Evolutionary conservation across 495 filamentous ascomycete genomes (phyloP).

Genomic region (Aspergillus panamensis): DNA sequence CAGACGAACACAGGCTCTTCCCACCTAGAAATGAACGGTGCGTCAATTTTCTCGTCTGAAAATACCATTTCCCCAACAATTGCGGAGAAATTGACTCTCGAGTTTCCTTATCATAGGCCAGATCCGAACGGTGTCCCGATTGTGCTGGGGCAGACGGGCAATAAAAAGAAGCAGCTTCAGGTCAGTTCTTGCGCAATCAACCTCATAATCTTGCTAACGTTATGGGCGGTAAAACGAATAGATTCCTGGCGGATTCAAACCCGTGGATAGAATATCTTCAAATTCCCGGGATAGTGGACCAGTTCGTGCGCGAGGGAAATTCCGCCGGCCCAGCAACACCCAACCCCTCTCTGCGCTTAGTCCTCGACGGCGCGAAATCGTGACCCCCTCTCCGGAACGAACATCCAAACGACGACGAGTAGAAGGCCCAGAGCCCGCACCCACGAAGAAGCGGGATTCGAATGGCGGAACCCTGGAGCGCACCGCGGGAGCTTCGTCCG

Average conservation of each 20-base stretch:
- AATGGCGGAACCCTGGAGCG: slow-evolving; percentile 16
- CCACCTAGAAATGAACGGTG: slow-evolving; percentile 11
- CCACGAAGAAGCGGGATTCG: slow-evolving; percentile 5
- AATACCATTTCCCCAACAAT: not conserved
- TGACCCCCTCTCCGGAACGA: slow-evolving; percentile 21
- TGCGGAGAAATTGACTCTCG: not conserved
- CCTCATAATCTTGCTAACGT: slow-evolving; percentile 1
- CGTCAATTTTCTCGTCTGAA: not conserved
- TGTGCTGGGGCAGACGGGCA: slow-evolving; percentile 19
- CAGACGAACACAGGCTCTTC: slow-evolving; percentile 26
- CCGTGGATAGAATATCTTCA: slow-evolving; percentile 30
- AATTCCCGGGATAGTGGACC: slow-evolving; percentile 38
- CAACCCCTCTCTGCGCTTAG: not conserved
- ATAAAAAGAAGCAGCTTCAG: slow-evolving; percentile 13
- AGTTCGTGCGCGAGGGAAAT: slow-evolving; percentile 32
- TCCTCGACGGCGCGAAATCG: slow-evolving; percentile 10
- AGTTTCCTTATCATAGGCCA: slow-evolving; percentile 11
- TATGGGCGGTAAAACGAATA: slow-evolving; percentile 4
- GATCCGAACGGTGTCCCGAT: slow-evolving; percentile 22
- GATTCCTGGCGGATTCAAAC: slow-evolving; percentile 21
- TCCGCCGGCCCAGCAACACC: not conserved
- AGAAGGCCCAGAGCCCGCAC: slow-evolving; percentile 9
- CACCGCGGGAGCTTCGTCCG: slow-evolving; percentile 11
- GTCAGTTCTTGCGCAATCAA: not conserved
- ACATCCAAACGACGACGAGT: slow-evolving; percentile 35